Conservation (phyloP, 202 grass and related monocot species). For the Panicum virgatum region DNA sequence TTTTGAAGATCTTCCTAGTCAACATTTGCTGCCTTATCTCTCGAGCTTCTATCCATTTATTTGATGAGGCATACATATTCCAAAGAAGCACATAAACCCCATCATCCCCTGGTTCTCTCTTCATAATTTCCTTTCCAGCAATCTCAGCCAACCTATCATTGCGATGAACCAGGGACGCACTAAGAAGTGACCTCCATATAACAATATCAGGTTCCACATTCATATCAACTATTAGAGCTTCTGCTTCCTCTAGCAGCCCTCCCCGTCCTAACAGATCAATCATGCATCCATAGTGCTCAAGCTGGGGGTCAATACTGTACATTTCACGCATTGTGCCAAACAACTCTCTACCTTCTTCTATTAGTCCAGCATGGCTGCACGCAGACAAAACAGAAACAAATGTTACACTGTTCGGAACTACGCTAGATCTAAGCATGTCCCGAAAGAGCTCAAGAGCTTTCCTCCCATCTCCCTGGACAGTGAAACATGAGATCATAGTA, state of each 20-base stretch:
- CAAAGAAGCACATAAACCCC: constrained; percentile 79
- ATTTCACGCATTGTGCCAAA: constrained; percentile 49
- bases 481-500: constrained; percentile 74
- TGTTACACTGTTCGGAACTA: constrained; percentile 62
- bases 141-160: constrained; percentile 68
- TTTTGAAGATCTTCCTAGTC: constrained; percentile 55
- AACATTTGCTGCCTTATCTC: constrained; percentile 72
- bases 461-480: constrained; percentile 58
- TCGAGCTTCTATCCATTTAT: constrained; percentile 62
- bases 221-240: constrained; percentile 65
- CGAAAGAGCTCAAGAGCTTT: constrained; percentile 59
- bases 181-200: constrained; percentile 82
- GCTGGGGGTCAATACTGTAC: constrained; percentile 47
- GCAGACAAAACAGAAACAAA: constrained; percentile 71
- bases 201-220: constrained; percentile 58
- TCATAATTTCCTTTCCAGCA: constrained; percentile 69
- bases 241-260: constrained; percentile 66
- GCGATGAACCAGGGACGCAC: constrained; percentile 57
- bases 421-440: constrained; percentile 53
- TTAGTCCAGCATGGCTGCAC: constrained; percentile 70
- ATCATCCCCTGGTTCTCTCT: constrained; percentile 63
- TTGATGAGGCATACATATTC: constrained; percentile 72
- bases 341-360: constrained; percentile 64
- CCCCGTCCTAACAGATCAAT: constrained; percentile 69
- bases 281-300: constrained; percentile 87